Evolutionary conservation across 108 stramenopile genomes (phyloP).

Genomic region (Discostella pseudostelligera): DNA sequence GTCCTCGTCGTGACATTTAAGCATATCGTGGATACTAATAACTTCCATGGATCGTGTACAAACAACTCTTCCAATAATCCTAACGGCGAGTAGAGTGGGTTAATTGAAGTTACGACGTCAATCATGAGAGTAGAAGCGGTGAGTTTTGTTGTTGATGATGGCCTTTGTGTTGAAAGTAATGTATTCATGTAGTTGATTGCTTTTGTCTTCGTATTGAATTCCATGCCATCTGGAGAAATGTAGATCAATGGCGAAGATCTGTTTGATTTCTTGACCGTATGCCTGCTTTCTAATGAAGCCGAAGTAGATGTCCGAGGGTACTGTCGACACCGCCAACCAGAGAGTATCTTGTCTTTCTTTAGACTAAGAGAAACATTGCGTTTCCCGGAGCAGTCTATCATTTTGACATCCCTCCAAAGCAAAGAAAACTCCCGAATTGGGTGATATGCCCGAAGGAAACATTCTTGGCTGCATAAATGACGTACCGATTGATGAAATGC

Average conservation of each 20-base stretch:
- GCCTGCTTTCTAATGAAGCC: background rate
- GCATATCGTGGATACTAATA: conserved; percentile 61
- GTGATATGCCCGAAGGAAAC: conserved; percentile 47
- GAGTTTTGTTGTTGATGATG: background rate
- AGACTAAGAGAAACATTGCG: background rate
- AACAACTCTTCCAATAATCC: conserved; percentile 73
- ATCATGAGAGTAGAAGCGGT: background rate
- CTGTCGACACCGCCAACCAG: conserved; percentile 39
- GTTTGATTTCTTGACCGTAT: background rate
- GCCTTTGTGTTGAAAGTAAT: conserved; percentile 9
- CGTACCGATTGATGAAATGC: conserved; percentile 32
- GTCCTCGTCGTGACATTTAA: conserved; percentile 59
- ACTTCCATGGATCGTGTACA: conserved; percentile 57
- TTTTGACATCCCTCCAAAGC: conserved; percentile 32
- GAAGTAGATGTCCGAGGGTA: conserved; percentile 6
- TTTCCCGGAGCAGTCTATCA: conserved; percentile 10
- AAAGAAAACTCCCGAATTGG: conserved; percentile 44
- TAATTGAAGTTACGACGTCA: conserved; percentile 10
- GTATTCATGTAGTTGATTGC: conserved; percentile 15
- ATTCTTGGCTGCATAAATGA: conserved; percentile 40
- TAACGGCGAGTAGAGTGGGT: conserved; percentile 46
- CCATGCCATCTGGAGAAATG: conserved; percentile 27
- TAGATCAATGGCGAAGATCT: conserved; percentile 10
- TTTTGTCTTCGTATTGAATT: conserved; percentile 17
- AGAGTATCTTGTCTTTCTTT: conserved; percentile 19